These are phyloP conservation scores for Bonia amplexicaulis DNA, from an alignment of 176 grass and related monocot genomes.

Conservation along the genomic window DNA sequence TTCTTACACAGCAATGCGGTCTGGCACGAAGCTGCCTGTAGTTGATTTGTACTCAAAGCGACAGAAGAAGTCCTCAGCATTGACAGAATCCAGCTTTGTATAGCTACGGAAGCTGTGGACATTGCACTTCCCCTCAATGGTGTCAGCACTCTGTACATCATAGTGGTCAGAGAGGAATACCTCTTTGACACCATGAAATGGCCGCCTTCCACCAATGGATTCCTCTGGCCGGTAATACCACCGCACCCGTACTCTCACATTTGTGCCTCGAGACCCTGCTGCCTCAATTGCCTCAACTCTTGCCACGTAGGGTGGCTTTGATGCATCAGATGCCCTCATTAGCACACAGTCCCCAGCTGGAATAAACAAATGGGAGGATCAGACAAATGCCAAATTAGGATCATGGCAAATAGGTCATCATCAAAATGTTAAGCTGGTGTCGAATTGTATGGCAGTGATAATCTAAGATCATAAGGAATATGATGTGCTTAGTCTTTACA, in stretches of 20 bases:
- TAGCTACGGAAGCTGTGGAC: slow-evolving; percentile 82
- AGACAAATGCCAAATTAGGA: neutral
- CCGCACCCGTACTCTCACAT: slow-evolving; percentile 76
- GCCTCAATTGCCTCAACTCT: slow-evolving; percentile 74
- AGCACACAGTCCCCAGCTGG: slow-evolving; percentile 78
- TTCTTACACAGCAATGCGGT: slow-evolving; percentile 92
- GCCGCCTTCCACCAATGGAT: slow-evolving; percentile 71
- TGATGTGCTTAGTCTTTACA: neutral
- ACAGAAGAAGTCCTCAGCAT: slow-evolving; percentile 80
- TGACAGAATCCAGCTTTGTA: slow-evolving; percentile 87
- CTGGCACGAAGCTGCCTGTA: slow-evolving; percentile 75
- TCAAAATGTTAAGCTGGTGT: slow-evolving; percentile 10
- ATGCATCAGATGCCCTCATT: slow-evolving; percentile 64
- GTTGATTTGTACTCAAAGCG: slow-evolving; percentile 89
- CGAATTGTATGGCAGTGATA: neutral
- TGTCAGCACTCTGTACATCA: slow-evolving; percentile 94
- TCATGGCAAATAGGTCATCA: neutral
- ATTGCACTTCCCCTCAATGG: slow-evolving; percentile 92
- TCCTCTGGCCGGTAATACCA: slow-evolving; percentile 98
- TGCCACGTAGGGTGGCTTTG: slow-evolving; percentile 69
- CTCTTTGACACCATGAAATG: slow-evolving; percentile 83
- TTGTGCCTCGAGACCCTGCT: slow-evolving; percentile 59
- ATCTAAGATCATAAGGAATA: neutral
- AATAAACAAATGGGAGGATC: slow-evolving; percentile 26
- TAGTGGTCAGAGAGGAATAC: slow-evolving; percentile 94